Base-by-base conservation (phyloP, 2,329 filamentous ascomycete species). In the Hypoxylon sp. region DNA sequence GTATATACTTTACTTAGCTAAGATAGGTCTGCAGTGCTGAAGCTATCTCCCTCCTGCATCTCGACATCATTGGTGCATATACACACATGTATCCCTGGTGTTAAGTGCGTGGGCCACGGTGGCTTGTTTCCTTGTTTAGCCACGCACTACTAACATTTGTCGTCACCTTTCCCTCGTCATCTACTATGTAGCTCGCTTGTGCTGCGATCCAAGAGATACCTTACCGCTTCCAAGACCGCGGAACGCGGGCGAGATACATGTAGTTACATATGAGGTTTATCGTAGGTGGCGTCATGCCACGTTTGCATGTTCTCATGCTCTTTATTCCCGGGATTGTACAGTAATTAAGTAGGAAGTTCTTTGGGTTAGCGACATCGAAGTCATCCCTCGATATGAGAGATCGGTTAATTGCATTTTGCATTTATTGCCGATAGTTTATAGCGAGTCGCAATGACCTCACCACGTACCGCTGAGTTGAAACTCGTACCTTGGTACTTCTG, bases 41-140 rank as follows among this genome's bases (percentile, higher is more conserved):
- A 71, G 48, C 66, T 67, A 62, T 69, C 54, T 42, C 53, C n/a
- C 39, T 74, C 68, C 65, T 74, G 71, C 73, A 73, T 17, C 63
- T 74, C 71, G 71, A 74, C 73, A 74, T 74, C 71, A 73, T 58
- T 59, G 29, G n/a, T 72, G 70, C 71, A 71, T 65, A 59, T 48
- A 64, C 35, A 64, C 50, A 55, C 52, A 60, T 60, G 57, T 22
- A 61, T 35, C 29, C 48, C 26, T 59, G 46, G 22, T 33, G 46
- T 44, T 35, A 51, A 50, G 26, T 29, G 57, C 62, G 64, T 66
- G 64, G 63, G 68, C 70, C 37, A 71, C 50, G 51, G 71, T 71
- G 72, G 72, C 72, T 74, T 73, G 61, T 71, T 71, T 66, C 66
- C 66, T 51, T 71, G 65, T 68, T 70, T 69, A 74, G 72, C 72